Evolutionary conservation across 345 rosid genomes (phyloP).

Genomic region (Populus ilicifolia): DNA sequence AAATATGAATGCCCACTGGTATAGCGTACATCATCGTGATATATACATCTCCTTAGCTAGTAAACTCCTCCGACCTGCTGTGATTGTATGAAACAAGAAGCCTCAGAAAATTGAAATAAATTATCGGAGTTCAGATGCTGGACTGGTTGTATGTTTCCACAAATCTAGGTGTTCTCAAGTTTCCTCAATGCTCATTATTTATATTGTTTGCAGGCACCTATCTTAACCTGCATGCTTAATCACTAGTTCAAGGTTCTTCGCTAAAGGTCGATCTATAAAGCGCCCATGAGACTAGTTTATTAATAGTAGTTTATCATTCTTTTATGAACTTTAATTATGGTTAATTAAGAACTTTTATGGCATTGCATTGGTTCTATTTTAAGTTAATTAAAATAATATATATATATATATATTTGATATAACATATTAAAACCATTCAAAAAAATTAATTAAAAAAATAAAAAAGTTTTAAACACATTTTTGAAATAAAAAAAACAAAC

Average conservation of each 20-base stretch:
- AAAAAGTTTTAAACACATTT: too few species aligned
- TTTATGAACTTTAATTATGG: too few species aligned
- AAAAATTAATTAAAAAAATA: too few species aligned
- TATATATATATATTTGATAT: too few species aligned
- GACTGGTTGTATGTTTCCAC: not conserved
- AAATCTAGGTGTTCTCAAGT: not conserved
- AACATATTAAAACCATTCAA: too few species aligned
- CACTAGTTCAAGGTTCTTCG: not conserved
- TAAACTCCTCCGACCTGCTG: conserved; percentile 27
- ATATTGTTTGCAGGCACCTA: not conserved
- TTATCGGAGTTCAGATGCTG: not conserved
- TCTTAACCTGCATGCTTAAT: not conserved
- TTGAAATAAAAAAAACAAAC: too few species aligned
- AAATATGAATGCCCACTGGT: conserved; percentile 14
- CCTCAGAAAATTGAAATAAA: conserved; percentile 17
- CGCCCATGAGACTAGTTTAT: not conserved
- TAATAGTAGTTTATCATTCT: too few species aligned
- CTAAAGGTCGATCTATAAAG: not conserved
- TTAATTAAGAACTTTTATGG: too few species aligned
- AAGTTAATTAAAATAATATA: too few species aligned
- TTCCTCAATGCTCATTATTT: not conserved
- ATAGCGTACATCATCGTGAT: conserved; percentile 15
- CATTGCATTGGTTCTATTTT: too few species aligned
- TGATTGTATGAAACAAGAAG: conserved; percentile 29
- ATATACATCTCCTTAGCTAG: conserved; percentile 9